Evolutionary conservation across 805 yeast species (phyloP), one percentile per base, ranked within the genome.

Genomic region (Saturnispora quitensis): DNA sequence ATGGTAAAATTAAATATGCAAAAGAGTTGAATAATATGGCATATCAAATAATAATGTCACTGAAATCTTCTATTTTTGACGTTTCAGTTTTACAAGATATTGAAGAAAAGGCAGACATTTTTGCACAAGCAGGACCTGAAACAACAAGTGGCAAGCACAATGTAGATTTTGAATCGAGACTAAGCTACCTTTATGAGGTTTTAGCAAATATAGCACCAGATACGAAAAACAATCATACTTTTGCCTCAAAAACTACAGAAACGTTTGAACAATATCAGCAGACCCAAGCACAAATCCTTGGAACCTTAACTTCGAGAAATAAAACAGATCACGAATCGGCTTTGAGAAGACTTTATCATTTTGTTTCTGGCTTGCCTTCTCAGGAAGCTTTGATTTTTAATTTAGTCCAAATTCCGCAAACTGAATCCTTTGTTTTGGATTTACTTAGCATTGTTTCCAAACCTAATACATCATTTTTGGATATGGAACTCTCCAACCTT

Each of bases 301-400:
- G 50, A 15, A 47, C 50, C 5, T 40, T 47, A 20, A 47, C 50
- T 8, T 40, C 50, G 4, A 40, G 33, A 40, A 47, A 47, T 20
- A 38, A 40, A 40, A 24, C 42, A 9, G 50, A 47, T 18, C 31
- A 25, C 7, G 31, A 25, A 17, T 13, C n/a, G 22, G 44, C 50
- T 4, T 28, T 47, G 22, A n/a, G 17, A 5, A 38, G 28, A 28
- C 12, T 31, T 8, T 47, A 38, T 20, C 15, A 40, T 28, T 48
- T 48, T 42, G 24, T 48, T 17, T 48, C 34, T 22, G 38, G 42
- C 7, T 31, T 48, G 17, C 50, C 45, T 12, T 33, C 50, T 7
- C 50, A 48, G 22, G 27, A 31, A 7, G 24, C 13, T 31, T 42
- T 48, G 15, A 42, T 42, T 22, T 31, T 31, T 17, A 38, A 18